These are phyloP conservation scores for Carex arenaria DNA, from an alignment of 202 grass and related monocot genomes.

Conservation along the genomic window DNA sequence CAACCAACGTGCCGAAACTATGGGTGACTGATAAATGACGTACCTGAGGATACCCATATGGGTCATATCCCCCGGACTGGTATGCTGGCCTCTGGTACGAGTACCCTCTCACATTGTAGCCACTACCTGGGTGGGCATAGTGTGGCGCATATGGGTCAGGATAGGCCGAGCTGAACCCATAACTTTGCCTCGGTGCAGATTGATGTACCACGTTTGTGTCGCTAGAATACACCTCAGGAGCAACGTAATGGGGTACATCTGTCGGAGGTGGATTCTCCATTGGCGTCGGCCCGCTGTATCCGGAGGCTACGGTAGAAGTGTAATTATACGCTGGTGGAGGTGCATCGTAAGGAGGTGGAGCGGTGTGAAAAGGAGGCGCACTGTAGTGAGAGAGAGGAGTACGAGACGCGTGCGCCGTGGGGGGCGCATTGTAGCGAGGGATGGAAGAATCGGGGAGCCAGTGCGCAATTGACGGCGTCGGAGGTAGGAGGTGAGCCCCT, in stretches of 20 bases:
- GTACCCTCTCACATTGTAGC: neutral
- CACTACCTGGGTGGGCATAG: neutral
- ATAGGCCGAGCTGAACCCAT: neutral
- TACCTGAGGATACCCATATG: slow-evolving; percentile 14
- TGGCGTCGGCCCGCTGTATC: neutral
- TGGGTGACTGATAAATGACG: neutral
- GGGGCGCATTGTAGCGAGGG: neutral
- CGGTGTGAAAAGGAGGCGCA: neutral
- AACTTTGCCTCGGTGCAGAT: neutral
- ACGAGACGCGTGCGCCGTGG: too few species aligned
- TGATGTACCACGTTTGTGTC: neutral
- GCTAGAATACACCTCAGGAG: neutral
- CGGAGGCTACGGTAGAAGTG: neutral
- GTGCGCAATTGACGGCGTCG: neutral
- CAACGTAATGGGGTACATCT: neutral
- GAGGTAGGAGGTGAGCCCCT: neutral
- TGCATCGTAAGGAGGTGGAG: neutral
- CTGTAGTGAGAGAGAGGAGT: neutral
- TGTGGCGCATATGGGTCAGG: neutral
- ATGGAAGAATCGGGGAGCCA: neutral
- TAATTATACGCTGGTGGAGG: neutral
- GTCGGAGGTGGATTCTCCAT: neutral
- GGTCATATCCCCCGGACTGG: neutral
- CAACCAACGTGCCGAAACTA: neutral
- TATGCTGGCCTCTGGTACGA: neutral